These are phyloP conservation scores for Heterococcus sp. DNA, from an alignment of 108 stramenopile genomes.

Conservation along the genomic window DNA sequence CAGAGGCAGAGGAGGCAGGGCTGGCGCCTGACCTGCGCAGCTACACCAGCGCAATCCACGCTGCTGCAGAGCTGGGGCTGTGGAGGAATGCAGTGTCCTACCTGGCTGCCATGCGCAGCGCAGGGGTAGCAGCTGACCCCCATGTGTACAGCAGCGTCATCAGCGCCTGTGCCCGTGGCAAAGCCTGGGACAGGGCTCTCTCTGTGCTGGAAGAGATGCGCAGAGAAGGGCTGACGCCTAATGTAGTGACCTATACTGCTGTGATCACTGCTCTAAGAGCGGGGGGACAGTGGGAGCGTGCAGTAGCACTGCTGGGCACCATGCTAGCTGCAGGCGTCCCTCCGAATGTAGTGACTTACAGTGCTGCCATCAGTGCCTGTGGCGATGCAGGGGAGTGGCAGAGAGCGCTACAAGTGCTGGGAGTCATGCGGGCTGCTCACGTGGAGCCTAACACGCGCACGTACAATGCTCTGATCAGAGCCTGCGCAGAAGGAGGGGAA, in stretches of 20 bases:
- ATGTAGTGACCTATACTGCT: conserved; percentile 34
- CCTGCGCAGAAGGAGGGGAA: conserved; percentile 22
- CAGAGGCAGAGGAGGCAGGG: conserved; percentile 30
- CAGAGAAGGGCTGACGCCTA: conserved; percentile 31
- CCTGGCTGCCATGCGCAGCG: conserved; percentile 19
- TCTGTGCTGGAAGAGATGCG: conserved; percentile 32
- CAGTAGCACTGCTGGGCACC: conserved; percentile 7
- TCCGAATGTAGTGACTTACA: conserved; percentile 24
- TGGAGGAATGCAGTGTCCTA: conserved; percentile 13
- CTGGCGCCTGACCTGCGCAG: conserved; percentile 18
- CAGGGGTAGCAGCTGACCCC: conserved; percentile 20
- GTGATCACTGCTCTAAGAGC: conserved; percentile 20
- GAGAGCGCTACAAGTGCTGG: conserved; percentile 17
- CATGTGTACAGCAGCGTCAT: conserved; percentile 18
- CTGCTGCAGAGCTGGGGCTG: conserved; percentile 26
- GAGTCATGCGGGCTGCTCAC: conserved; percentile 18
- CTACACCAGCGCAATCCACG: conserved; percentile 31
- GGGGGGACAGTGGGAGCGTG: conserved; percentile 5
- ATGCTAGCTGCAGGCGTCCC: conserved; percentile 1
- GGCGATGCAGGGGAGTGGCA: conserved; percentile 26
- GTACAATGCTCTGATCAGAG: conserved; percentile 35
- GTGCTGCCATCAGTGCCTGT: too few species aligned
- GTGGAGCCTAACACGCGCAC: conserved; percentile 21
- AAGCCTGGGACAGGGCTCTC: conserved; percentile 21
- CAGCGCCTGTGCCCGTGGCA: conserved; percentile 17